Conservation (phyloP, 371 early-diverging fungal species). For the Catenaria anguillulae region DNA sequence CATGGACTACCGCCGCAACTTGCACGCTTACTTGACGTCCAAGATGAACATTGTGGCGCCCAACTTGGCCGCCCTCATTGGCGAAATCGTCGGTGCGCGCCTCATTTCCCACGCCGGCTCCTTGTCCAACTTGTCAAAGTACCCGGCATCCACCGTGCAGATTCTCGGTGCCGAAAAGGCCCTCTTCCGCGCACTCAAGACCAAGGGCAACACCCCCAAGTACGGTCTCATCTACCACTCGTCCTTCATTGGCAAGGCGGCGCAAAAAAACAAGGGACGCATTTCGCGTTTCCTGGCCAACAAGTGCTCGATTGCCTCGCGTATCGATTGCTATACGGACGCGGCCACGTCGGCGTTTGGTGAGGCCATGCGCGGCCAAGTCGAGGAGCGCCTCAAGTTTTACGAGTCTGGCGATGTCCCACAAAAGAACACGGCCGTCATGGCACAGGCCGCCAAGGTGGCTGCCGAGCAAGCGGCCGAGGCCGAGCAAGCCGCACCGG, state of each 20-base stretch:
- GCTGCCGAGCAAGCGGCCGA: conserved; percentile 10
- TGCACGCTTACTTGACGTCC: conserved; percentile 77
- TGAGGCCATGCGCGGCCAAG: conserved; percentile 83
- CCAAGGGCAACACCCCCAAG: conserved; percentile 96
- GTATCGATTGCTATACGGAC: conserved; percentile 95
- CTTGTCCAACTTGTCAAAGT: conserved; percentile 92
- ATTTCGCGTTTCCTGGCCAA: conserved; percentile 96
- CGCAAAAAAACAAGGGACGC: conserved; percentile 94
- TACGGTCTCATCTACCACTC: conserved; percentile 97
- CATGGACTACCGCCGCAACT: conserved; percentile 76
- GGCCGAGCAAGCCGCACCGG: conserved; percentile 15
- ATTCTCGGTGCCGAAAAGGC: conserved; percentile 99
- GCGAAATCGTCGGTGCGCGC: conserved; percentile 90
- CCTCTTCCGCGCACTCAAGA: conserved; percentile 84
- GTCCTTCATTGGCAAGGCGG: conserved; percentile 86
- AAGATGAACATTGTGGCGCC: conserved; percentile 97
- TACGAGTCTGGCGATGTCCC: conserved; percentile 80
- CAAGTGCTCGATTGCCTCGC: conserved; percentile 93
- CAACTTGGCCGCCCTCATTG: conserved; percentile 92
- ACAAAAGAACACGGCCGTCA: conserved; percentile 82
- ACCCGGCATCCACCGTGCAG: conserved; percentile 96
- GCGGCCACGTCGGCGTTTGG: conserved; percentile 82
- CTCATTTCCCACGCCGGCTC: conserved; percentile 93
- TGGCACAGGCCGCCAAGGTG: conserved; percentile 64
- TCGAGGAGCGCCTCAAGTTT: conserved; percentile 89